Conservation (phyloP, 352 stramenopile species). For the Hyaloperonospora brassicae region DNA sequence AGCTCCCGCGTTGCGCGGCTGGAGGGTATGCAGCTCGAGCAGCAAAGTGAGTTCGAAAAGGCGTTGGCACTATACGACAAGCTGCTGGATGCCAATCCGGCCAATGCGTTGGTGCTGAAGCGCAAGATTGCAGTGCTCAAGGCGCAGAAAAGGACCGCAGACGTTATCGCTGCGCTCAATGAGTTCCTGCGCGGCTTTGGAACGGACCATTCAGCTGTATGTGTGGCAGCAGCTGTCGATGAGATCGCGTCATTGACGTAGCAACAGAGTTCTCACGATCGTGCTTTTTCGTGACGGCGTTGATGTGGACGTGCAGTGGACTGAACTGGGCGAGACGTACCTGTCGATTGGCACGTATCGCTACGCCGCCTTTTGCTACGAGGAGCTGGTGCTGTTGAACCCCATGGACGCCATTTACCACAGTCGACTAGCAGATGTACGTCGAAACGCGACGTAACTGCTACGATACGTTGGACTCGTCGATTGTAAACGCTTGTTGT, state of each 20-base stretch:
- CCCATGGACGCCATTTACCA: constrained; percentile 59
- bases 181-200: constrained; percentile 49
- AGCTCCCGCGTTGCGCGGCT: constrained; percentile 52
- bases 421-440: constrained; percentile 50
- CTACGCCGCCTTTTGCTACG: constrained; percentile 65
- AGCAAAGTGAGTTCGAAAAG: constrained; percentile 44
- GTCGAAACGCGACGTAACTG: background rate
- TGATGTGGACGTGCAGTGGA: constrained; percentile 31
- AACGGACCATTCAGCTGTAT: constrained; percentile 44
- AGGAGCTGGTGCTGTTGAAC: constrained; percentile 64
- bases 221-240: constrained; percentile 7
- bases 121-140: constrained; percentile 60
- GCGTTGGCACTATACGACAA: constrained; percentile 54
- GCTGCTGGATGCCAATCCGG: constrained; percentile 45
- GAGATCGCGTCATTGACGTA: background rate
- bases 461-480: background rate
- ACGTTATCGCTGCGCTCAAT: constrained; percentile 50
- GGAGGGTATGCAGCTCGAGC: constrained; percentile 52
- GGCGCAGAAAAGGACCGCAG: constrained; percentile 49
- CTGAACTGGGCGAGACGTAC: constrained; percentile 54
- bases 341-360: constrained; percentile 41
- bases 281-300: background rate
- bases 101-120: constrained; percentile 54
- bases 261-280: background rate
- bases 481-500: background rate